Evolutionary conservation across 169 alveolate genomes (phyloP).

Genomic region (Perkinsus marinus): DNA sequence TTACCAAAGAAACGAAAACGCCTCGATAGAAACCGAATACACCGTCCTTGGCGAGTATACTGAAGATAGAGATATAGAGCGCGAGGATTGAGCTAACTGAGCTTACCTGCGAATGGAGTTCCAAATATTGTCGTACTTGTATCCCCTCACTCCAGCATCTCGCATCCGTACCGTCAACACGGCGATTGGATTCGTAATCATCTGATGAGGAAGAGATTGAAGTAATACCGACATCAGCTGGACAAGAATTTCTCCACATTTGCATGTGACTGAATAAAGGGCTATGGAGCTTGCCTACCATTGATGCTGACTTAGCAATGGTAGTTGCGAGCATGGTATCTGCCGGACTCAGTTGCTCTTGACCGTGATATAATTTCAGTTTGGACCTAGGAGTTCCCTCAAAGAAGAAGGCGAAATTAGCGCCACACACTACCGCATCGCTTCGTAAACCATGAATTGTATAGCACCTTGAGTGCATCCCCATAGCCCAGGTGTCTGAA

Average conservation of each 20-base stretch:
- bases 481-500: background rate
- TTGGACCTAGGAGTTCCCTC: background rate
- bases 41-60: background rate
- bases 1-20: background rate
- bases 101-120: background rate
- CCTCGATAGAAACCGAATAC: background rate
- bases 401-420: background rate
- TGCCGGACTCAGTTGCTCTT: background rate
- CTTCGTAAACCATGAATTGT: background rate
- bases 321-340: background rate
- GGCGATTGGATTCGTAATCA: background rate
- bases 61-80: background rate
- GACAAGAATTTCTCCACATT: too few species aligned
- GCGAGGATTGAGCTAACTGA: background rate
- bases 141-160: background rate
- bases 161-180: background rate
- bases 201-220: background rate
- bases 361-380: background rate
- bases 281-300: background rate
- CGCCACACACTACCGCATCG: background rate
- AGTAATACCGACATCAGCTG: too few species aligned
- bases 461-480: background rate
- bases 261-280: background rate
- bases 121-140: background rate
- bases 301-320: background rate